Base-by-base conservation (phyloP, 140 eudicot genomes). In the Cichorium intybus region DNA sequence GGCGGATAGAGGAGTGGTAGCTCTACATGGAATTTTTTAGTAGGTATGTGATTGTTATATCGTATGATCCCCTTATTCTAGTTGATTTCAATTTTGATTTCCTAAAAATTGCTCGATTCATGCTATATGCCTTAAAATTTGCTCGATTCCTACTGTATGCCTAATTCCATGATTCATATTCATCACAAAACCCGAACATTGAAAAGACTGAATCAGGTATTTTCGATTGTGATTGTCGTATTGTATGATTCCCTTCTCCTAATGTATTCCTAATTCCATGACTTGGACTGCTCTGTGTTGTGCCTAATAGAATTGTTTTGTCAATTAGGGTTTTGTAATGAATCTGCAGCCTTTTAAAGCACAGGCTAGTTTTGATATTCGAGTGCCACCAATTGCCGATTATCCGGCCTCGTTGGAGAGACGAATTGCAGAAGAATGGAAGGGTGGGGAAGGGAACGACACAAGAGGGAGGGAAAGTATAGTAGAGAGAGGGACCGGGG, bases 291-390 rank as follows among this genome's bases (percentile, higher is more conserved):
- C 46, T 39, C 0, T 39, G 11, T 10, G n/a, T 12, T 12, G 3
- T 39, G 46, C 22, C n/a, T 66, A 50, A 34, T 15, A 6, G 6
- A 66, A 48, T 10, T 26, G 39, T 60, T 52, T 74, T 81, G 21
- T 70, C 24, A 46, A 15, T 48, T 72, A 94, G 99, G 99, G 99
- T 16, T 94, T 84, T 78, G 99, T 89, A 53, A 94, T 89, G 97
- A 94, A 94, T 76, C 79, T 94, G 71, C 97, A 93, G 78, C 99
- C 99, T 43, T 94, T 97, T 46, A 97, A 94, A 80, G 99, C 99
- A 6, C 70, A 84, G 68, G 99, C 99, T 59, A 95, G 90, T 67
- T 89, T 94, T 75, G 99, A 94, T 70, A 78, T 94, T 51, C 81
- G 99, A 63, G 88, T 89, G 62, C 99, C 97, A 47, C 97, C 95